Percentiles rank a stretch among this genome's conserved stretches.
Evolutionary conservation across 805 yeast species (phyloP).

Genomic region (Candida maesae): DNA sequence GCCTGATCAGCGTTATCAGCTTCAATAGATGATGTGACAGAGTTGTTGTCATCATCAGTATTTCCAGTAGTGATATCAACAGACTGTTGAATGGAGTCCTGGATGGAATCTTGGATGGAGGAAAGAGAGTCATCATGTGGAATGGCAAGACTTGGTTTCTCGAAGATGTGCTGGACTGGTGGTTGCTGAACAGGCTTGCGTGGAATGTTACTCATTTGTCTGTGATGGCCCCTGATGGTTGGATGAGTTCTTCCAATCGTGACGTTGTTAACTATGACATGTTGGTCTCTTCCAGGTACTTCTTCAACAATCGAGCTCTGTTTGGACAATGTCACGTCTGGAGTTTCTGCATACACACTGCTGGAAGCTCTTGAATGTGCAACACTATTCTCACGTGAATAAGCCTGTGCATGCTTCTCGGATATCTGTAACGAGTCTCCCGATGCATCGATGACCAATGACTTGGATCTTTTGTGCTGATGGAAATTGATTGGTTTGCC

Average conservation of each 20-base stretch:
- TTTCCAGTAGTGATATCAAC: not conserved
- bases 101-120: conserved; percentile 18
- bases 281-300: not conserved
- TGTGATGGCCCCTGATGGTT: not conserved
- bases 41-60: conserved; percentile 1
- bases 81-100: conserved; percentile 6
- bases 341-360: not conserved
- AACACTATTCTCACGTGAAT: not conserved
- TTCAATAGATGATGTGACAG: conserved; percentile 4
- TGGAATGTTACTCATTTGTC: not conserved
- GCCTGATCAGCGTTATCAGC: conserved; percentile 9
- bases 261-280: not conserved
- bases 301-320: not conserved
- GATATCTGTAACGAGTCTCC: conserved; percentile 1
- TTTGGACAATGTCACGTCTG: not conserved
- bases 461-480: conserved; percentile 15
- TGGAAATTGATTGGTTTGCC: conserved; percentile 8
- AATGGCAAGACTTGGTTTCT: conserved; percentile 1
- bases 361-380: not conserved
- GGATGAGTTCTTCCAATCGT: not conserved
- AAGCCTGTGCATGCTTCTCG: not conserved
- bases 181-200: not conserved
- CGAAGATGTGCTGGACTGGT: not conserved
- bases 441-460: conserved; percentile 10
- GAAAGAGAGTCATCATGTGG: conserved; percentile 7